Evolutionary conservation across 2,329 filamentous ascomycete genomes (phyloP), one percentile per base, ranked within the genome.

Genomic region (Penicillium rolfsii): DNA sequence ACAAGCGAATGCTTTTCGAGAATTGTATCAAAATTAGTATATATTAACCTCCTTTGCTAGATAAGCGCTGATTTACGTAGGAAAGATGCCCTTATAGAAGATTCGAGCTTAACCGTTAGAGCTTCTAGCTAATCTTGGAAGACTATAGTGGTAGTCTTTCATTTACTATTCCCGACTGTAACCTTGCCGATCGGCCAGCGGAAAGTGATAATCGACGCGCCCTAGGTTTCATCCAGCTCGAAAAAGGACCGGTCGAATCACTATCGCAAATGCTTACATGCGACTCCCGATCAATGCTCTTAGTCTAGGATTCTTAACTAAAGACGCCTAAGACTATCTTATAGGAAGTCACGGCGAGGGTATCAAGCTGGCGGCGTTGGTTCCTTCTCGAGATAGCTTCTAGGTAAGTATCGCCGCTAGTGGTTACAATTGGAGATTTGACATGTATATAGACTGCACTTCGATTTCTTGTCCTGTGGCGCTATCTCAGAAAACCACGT

Each of bases 331-430:
- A 11, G 6, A 58, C 33, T 43, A 38, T 24, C 48, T 61, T 12
- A 52, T 50, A 24, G 55, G 55, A 22, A 43, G 26, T 36, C 55
- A 61, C 24, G 55, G 49, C 26, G 59, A 61, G 9, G 59, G 55
- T 46, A 43, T 61, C 59, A 58, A 58, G 45, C 55, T 61, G 55
- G 41, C 59, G 22, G 55, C 43, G 19, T 54, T 61, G 43, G 28
- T 54, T 8, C 28, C 55, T 43, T 54, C 48, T 38, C 33, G 49
- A 57, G 24, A 61, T 41, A 19, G 50, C 38, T 58, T 50, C 11
- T 28, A 35, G 11, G 9, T 58, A 43, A 57, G 45, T 43, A 46
- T 58, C 24, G 55, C 49, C 28, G 55, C 55, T 26, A 55, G 59
- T 36, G 28, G 46, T 26, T 55, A 43, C 41, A 58, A 33, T 36